Evolutionary conservation across 2,329 filamentous ascomycete species (phyloP).

Genomic region (Chaetomium strumarium): DNA sequence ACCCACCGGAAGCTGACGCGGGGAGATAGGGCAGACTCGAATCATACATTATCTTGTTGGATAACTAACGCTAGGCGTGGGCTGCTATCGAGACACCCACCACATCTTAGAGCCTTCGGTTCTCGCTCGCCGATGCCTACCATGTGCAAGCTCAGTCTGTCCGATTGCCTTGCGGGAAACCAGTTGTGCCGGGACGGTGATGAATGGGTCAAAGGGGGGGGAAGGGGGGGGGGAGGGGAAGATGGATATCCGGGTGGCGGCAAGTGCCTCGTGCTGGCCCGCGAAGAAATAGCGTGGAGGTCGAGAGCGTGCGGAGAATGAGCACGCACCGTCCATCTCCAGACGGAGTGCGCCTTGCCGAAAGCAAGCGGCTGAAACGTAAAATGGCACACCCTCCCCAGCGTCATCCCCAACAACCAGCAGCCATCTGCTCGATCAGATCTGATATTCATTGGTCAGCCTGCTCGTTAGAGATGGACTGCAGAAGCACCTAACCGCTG

Average conservation of each 20-base stretch:
- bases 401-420: conserved; percentile 10
- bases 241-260: no score
- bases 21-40: conserved; percentile 27
- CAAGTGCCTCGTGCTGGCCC: not conserved
- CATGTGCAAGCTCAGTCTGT: no score
- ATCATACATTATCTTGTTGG: conserved; percentile 9
- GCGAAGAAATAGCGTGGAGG: not conserved
- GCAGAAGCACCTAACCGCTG: conserved; percentile 32
- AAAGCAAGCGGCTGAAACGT: conserved; percentile 28
- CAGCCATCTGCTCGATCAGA: conserved; percentile 3
- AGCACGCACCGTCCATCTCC: conserved; percentile 6
- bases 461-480: conserved; percentile 19
- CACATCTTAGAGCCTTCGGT: not conserved
- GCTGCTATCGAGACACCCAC: conserved; percentile 15
- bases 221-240: no score
- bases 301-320: not conserved
- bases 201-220: no score
- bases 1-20: conserved; percentile 27
- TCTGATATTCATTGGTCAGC: conserved; percentile 24
- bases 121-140: no score
- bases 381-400: not conserved
- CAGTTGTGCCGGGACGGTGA: not conserved
- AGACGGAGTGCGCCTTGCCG: conserved; percentile 1
- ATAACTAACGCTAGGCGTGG: not conserved
- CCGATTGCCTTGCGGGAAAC: not conserved